Conservation (phyloP, 2,329 filamentous ascomycete genomes). For the Raffaelea ambrosiae region DNA sequence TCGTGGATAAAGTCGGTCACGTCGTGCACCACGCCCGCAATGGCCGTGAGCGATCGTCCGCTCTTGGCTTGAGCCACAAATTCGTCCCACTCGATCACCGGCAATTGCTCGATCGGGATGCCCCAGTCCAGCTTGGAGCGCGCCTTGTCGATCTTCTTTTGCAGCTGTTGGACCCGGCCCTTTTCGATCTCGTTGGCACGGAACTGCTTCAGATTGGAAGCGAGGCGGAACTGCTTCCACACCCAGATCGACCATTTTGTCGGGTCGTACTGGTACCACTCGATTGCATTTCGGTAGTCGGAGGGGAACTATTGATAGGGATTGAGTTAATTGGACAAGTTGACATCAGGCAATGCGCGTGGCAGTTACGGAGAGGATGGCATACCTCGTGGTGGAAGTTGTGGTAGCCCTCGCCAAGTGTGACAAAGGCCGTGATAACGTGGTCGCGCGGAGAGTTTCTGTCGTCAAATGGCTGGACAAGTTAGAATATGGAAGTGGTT, state of each 20-base stretch:
- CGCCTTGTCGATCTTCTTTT: constrained; percentile 91
- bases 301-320: no score
- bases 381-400: constrained; percentile 98
- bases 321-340: no score
- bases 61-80: constrained; percentile 71
- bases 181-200: constrained; percentile 88
- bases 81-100: constrained; percentile 80
- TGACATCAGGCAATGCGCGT: no score
- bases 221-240: constrained; percentile 78
- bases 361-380: no score
- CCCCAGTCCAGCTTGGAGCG: constrained; percentile 78
- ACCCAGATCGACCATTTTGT: constrained; percentile 84
- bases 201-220: constrained; percentile 85
- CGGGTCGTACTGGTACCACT: constrained; percentile 87
- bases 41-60: constrained; percentile 65
- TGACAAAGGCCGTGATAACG: constrained; percentile 75
- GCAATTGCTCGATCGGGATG: constrained; percentile 73
- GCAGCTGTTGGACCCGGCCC: constrained; percentile 76
- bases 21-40: constrained; percentile 82
- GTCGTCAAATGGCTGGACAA: constrained; percentile 87
- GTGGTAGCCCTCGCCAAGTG: constrained; percentile 80
- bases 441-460: constrained; percentile 86
- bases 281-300: constrained; percentile 84
- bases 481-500: no score
- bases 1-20: constrained; percentile 78